Percentiles rank a stretch among this genome's conserved stretches.
Evolutionary conservation across 768 basidiomycete species (phyloP).

Genomic region (Xerocomus potaroensis): DNA sequence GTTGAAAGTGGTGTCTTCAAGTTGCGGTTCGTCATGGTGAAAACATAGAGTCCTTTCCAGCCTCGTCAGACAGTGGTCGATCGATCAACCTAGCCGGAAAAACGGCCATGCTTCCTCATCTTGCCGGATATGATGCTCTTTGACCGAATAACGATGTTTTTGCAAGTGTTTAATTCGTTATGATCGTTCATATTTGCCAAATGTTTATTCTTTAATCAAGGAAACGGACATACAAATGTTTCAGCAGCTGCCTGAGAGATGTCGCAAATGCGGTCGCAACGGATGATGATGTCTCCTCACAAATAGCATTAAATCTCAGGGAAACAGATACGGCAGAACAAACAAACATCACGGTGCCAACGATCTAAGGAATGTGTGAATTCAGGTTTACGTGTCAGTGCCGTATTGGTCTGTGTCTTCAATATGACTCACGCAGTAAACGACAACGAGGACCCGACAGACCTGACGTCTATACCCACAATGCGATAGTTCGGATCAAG

Average conservation of each 20-base stretch:
- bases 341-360: constrained; percentile 2
- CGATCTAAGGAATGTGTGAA: not conserved
- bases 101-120: too few relatives aligned
- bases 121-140: too few relatives aligned
- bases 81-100: too few relatives aligned
- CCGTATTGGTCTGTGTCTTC: not conserved
- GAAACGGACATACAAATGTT: too few relatives aligned
- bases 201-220: too few relatives aligned
- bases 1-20: too few relatives aligned
- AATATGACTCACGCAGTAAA: not conserved
- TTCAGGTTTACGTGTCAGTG: not conserved
- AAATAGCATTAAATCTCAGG: constrained; percentile 6
- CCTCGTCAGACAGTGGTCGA: too few relatives aligned
- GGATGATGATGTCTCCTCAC: constrained; percentile 3
- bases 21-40: too few relatives aligned
- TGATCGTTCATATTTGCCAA: too few relatives aligned
- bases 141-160: too few relatives aligned
- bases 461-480: constrained; percentile 5
- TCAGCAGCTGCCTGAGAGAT: not conserved
- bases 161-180: too few relatives aligned
- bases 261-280: not conserved
- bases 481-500: constrained; percentile 9
- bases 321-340: constrained; percentile 1
- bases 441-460: not conserved
- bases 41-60: too few relatives aligned